Evolutionary conservation across 495 filamentous ascomycete genomes (phyloP), one percentile per base, ranked within the genome.

Genomic region (Podospora conica): DNA sequence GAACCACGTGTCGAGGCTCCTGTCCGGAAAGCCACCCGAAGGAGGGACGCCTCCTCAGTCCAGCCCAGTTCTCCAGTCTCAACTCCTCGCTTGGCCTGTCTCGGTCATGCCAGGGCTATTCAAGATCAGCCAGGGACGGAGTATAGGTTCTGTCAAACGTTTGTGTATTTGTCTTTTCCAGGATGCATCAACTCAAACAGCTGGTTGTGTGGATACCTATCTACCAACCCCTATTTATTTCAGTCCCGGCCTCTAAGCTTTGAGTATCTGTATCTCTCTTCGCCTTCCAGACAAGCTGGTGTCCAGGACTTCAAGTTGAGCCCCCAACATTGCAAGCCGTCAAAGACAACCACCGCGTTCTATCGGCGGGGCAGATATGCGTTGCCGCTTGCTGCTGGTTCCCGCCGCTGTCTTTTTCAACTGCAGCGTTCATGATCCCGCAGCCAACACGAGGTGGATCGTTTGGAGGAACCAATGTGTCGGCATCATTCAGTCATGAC

Each of bases 1-100:
- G 53, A 63, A 55, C 24, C 61, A 63, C 61, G 61, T 63, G 61
- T 29, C 29, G 53, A 23, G 29, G 24, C 53, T 56, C 10, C 40
- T 59, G 12, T 59, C 57, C 23, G 18, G 22, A 59, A 24, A 22
- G 25, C 23, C 22, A 59, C 3, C 18, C 22, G 27, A 59, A 59
- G 57, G 12, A 59, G 57, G 20, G 22, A 29, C 25, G 21, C n/a
- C 58, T 59, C 15, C 20, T 59, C 15, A 48, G 33, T 18, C 2
- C 15, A 11, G 40, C 33, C 33, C 18, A 48, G 15, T 10, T 18
- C 12, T 48, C 33, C 33, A 12, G 15, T 18, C 33, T 48, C n/a
- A 48, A n/a, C 33, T n/a, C 33, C 15, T 48, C 33, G 33, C 15
- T 48, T 48, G 33, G 3, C 33, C 33, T 48, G 33, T 48, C 33